Evolutionary conservation across 2,329 filamentous ascomycete genomes (phyloP).

Genomic region (Eurotiales sp.): DNA sequence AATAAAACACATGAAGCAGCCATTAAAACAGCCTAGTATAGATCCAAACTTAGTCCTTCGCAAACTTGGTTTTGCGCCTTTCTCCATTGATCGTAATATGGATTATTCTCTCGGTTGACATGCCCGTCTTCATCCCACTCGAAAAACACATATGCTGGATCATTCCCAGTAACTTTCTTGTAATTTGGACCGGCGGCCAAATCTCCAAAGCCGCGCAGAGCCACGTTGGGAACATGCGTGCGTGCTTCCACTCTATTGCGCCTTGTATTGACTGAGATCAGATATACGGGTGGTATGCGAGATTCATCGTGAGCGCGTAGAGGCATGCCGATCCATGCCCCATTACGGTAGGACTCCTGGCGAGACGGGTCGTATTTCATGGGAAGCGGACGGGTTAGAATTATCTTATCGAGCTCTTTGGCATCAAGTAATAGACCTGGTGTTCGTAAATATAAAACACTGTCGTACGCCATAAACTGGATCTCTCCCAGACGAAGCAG

Average conservation of each 20-base stretch:
- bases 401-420: conserved; percentile 34
- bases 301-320: conserved; percentile 30
- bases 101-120: conserved; percentile 30
- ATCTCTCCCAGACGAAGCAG: conserved; percentile 35
- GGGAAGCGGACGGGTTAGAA: conserved; percentile 34
- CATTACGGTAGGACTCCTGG: conserved; percentile 34
- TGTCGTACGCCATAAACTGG: conserved; percentile 42
- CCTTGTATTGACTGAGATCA: conserved; percentile 37
- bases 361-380: conserved; percentile 29
- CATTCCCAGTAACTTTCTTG: conserved; percentile 16
- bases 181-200: conserved; percentile 27
- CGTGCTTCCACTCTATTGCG: conserved; percentile 33
- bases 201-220: conserved; percentile 29
- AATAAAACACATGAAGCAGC: neutral
- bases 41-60: conserved; percentile 34
- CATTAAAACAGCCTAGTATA: neutral
- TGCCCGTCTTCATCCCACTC: conserved; percentile 32
- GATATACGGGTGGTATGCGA: conserved; percentile 31
- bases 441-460: conserved; percentile 40
- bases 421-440: conserved; percentile 40
- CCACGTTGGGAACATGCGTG: conserved; percentile 33
- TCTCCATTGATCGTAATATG: conserved; percentile 36
- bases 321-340: conserved; percentile 36
- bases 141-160: conserved; percentile 40
- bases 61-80: conserved; percentile 34